Evolutionary conservation across 2,329 filamentous ascomycete species (phyloP), one percentile per base, ranked within the genome.

Genomic region (Sporothrix phasma): DNA sequence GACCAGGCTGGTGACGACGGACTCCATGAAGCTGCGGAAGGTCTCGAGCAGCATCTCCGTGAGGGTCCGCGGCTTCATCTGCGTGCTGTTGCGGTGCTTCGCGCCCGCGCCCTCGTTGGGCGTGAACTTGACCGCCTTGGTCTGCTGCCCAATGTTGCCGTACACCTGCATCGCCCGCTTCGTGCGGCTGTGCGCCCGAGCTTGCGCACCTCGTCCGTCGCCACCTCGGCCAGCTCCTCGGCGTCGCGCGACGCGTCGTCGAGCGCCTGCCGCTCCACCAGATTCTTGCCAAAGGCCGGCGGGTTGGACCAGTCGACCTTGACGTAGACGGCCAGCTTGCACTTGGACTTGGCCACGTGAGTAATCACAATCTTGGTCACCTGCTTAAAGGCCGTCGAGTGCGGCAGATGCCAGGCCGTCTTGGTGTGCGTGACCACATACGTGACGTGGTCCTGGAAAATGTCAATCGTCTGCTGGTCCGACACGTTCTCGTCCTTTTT

Each of bases 351-450:
- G 61, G 91, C 87, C 66, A 93, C 83, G 72, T 97, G 91, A 2
- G 94, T 97, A 67, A 99, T 94, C 68, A 97, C 91, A 67, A 96
- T 86, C 75, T 96, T 97, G 69, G 86, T 93, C 64, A 95, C 84
- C 24, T 97, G 79, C 69, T 88, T 87, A 76, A 97, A 96, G 61
- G 85, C 83, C 58, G 85, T 81, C 62, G 88, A 85, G 72, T 92
- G 87, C 13, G 94, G 94, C 43, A 97, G 80, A 77, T 96, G 91
- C 90, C 91, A 96, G 7, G 84, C 81, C 19, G 81, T 86, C 73
- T 83, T 85, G 71, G 78, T 77, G 68, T 87, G 82, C 10, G 81
- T 83, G 51, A 88, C 82, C 39, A 87, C 84, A 69, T 88, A 88
- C 53, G 82, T 86, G 63, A 84, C 80, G 69, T 93, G 89, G 69